Percentiles rank a stretch among this genome's conserved stretches.
These are phyloP conservation scores for Lactarius deliciosus DNA, from an alignment of 768 basidiomycete species.

Conservation along the genomic window DNA sequence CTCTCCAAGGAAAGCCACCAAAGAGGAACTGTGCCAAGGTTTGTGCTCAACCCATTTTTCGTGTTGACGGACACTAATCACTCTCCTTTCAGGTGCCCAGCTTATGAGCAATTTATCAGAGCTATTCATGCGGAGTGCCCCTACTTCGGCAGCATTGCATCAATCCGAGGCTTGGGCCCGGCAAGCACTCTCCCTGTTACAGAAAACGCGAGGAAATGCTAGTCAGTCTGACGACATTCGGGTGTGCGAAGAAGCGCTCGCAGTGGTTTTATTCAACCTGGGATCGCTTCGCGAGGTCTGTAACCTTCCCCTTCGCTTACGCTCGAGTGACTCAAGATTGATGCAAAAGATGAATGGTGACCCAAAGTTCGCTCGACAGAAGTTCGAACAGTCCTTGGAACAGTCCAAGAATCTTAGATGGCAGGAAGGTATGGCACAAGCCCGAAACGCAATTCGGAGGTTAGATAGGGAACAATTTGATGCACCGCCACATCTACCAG, in stretches of 20 bases:
- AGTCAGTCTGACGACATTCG: conserved; percentile 12
- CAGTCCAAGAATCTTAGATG: conserved; percentile 23
- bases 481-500: not conserved
- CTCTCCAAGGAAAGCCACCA: conserved; percentile 32
- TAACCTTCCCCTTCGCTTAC: conserved; percentile 1
- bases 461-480: conserved; percentile 17
- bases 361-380: conserved; percentile 16
- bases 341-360: conserved; percentile 24
- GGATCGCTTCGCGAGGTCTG: conserved; percentile 29
- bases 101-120: conserved; percentile 51
- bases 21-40: conserved; percentile 64
- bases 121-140: conserved; percentile 40
- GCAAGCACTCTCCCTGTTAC: conserved; percentile 44
- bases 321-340: not conserved
- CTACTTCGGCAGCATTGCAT: conserved; percentile 39
- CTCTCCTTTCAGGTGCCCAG: conserved; percentile 40
- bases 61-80: conserved; percentile 3
- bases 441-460: conserved; percentile 25
- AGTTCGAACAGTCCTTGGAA: conserved; percentile 26
- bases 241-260: conserved; percentile 25
- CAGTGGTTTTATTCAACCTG: conserved; percentile 28
- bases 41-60: conserved; percentile 9
- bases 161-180: conserved; percentile 63
- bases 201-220: conserved; percentile 31
- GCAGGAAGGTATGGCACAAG: conserved; percentile 27